phyloP scores from a whole-genome alignment of 1,284 basidiomycete species.

The Lignosus rhinocerotis region DNA sequence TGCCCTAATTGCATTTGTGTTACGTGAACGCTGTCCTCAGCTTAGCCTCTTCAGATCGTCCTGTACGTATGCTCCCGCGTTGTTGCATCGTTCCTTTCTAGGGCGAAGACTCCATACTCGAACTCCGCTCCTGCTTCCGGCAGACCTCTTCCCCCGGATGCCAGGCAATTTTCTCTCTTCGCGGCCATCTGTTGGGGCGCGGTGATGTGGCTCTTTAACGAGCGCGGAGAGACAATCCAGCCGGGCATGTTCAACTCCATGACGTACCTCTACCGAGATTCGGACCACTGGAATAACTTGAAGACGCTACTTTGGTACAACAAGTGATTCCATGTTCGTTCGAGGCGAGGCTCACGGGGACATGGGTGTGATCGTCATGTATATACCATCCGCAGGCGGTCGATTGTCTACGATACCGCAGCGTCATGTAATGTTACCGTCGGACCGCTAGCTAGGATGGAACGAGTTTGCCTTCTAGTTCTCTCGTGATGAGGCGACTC shows the following conservation, averaged over 20 bases:
- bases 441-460: too few relatives aligned
- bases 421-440: not conserved
- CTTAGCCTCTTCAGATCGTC: constrained; percentile 69
- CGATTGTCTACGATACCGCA: not conserved
- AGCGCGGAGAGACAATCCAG: constrained; percentile 86
- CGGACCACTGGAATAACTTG: constrained; percentile 70
- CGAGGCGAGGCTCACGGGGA: not conserved
- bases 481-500: too few relatives aligned
- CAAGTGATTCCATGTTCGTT: constrained; percentile 40
- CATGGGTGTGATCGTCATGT: not conserved
- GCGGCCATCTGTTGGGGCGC: constrained; percentile 92
- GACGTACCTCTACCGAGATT: constrained; percentile 80
- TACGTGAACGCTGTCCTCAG: not conserved
- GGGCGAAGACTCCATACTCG: constrained; percentile 54
- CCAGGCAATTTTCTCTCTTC: constrained; percentile 83
- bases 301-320: constrained; percentile 81
- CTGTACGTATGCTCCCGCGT: constrained; percentile 93
- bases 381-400: constrained; percentile 4
- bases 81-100: constrained; percentile 84
- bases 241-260: constrained; percentile 91
- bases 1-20: constrained; percentile 22
- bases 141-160: constrained; percentile 79
- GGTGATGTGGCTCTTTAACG: constrained; percentile 96
- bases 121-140: constrained; percentile 41
- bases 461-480: too few relatives aligned